phyloP scores from a whole-genome alignment of 208 protist genomes.

The Trichomonas vaginalis region DNA sequence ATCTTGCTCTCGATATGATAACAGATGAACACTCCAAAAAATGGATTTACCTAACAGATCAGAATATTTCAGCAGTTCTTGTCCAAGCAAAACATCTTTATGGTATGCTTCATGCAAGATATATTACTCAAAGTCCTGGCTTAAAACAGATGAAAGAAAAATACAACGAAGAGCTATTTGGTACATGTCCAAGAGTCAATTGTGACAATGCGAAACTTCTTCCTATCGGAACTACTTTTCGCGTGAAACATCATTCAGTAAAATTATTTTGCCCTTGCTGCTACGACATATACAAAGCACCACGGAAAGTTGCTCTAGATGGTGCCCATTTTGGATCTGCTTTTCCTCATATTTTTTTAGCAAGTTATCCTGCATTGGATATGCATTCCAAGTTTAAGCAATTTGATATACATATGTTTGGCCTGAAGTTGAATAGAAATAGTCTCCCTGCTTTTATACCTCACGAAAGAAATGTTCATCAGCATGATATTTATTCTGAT shows the following conservation, averaged over 20 bases:
- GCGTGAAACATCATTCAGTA: not conserved
- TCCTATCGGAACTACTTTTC: not conserved
- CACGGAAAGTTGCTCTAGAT: not conserved
- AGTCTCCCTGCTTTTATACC: not conserved
- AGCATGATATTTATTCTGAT: not conserved
- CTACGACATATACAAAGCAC: not conserved
- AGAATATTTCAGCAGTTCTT: not conserved
- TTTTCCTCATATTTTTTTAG: not conserved
- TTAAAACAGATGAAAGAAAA: conserved; percentile 2
- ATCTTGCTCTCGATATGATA: not conserved
- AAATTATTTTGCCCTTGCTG: not conserved
- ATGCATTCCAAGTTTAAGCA: not conserved
- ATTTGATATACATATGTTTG: not conserved
- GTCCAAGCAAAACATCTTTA: not conserved
- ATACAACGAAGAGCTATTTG: not conserved
- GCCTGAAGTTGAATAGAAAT: not conserved
- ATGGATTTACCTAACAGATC: not conserved
- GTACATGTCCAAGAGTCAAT: not conserved
- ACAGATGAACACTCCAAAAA: not conserved
- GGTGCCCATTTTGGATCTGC: not conserved
- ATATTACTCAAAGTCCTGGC: not conserved
- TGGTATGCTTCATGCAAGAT: not conserved
- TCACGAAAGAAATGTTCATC: not conserved
- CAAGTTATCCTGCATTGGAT: not conserved
- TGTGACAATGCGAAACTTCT: not conserved